Conservation (phyloP, 2,329 filamentous ascomycete species). For the Fusarium abutilonis region DNA sequence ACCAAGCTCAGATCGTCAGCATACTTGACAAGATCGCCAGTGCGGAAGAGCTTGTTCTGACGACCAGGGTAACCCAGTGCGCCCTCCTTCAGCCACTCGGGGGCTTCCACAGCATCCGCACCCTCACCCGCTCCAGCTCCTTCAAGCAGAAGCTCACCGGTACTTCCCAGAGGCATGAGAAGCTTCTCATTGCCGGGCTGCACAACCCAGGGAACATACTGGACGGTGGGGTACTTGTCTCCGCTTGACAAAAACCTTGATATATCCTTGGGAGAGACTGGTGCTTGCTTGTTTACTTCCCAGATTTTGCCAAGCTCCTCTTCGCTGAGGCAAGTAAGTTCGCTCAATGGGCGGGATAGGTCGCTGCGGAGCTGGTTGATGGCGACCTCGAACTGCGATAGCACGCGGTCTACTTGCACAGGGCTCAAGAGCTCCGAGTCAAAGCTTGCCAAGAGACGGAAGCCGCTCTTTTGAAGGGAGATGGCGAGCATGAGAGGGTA, state of each 20-base stretch:
- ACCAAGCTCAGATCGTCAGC: constrained; percentile 38
- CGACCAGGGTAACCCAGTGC: constrained; percentile 28
- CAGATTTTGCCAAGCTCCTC: constrained; percentile 52
- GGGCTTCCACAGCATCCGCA: constrained; percentile 21
- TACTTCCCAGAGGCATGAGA: constrained; percentile 46
- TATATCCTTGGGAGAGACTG: constrained; percentile 24
- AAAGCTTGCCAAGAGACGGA: constrained; percentile 69
- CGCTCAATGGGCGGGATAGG: constrained; percentile 44
- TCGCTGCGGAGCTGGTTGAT: constrained; percentile 59
- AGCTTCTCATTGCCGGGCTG: constrained; percentile 40
- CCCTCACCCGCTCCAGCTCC: constrained; percentile 26
- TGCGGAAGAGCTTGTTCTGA: constrained; percentile 39
- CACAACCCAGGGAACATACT: constrained; percentile 45
- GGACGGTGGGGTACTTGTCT: constrained; percentile 36
- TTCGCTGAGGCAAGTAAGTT: constrained; percentile 50
- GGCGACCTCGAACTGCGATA: constrained; percentile 62
- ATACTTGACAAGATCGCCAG: constrained; percentile 44
- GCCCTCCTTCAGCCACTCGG: constrained; percentile 40
- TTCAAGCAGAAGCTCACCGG: constrained; percentile 53
- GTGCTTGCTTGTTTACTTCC: constrained; percentile 42
- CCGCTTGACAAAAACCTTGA: constrained; percentile 32
- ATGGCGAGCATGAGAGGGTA: constrained; percentile 73
- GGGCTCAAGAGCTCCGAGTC: constrained; percentile 65
- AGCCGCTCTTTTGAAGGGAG: constrained; percentile 62
- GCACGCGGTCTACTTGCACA: constrained; percentile 61